Evolutionary conservation across 768 basidiomycete genomes (phyloP), one percentile per base, ranked within the genome.

Genomic region (Serendipita vermifera): DNA sequence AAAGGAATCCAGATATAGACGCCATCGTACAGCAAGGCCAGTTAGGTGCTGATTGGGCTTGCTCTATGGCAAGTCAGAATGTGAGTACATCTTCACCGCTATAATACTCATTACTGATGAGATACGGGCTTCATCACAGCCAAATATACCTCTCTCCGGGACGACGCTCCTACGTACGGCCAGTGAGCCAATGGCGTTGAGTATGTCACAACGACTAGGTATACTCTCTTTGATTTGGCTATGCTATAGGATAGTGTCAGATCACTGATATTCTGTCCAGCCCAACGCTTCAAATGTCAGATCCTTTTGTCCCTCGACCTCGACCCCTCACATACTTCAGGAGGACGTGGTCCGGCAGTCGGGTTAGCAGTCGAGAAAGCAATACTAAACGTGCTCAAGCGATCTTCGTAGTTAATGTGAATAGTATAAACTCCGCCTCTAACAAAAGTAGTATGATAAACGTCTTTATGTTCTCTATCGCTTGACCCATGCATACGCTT

Each of bases 401-500:
- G 65, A 20, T 54, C 70, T 31, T 72, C 69, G 60, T 39, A 55
- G 32, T 17, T 26, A 51, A 43, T 54, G 41, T 38, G 55, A 58
- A 24, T 58, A 43, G 31, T 24, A 36, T 15, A 38, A 29, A 24
- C 46, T 9, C 2, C 27, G n/a, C n/a, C n/a, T n/a, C n/a, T n/a
- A n/a, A n/a, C n/a, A n/a, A 20, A 31, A 22, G 29, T 31, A 51
- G 46, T 5, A 29, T 36, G n/a, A 36, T 9, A n/a, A n/a, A n/a
- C n/a, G 35, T 36, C n/a, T 36, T n/a, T n/a, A 36, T 36, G n/a
- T 36, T 20, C 24, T 38, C 66, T 75, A 96, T 68, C 93, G 87
- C 74, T 93, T 98, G 83, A 96, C 91, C 94, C 93, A 98, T 58
- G 89, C 73, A 63, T 87, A 87, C 87, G 77, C 77, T 72, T 93